Base-by-base conservation (phyloP, 257 asterid species). In the Forsythia suspensa region DNA sequence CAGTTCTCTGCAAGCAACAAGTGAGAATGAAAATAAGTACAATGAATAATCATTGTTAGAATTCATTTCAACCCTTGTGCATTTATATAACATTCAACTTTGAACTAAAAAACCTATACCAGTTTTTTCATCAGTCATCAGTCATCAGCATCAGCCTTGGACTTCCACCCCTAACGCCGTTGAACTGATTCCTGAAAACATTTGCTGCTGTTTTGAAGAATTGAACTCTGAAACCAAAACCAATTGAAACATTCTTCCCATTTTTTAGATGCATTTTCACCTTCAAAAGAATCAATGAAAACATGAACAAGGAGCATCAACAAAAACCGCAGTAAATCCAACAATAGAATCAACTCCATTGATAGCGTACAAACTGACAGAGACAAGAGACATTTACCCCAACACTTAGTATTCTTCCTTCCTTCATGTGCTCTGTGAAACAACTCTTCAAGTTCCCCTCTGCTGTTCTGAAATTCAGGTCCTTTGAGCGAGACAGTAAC, bases 221-320 rank as follows among this genome's bases (percentile, higher is more conserved):
- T 95, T 94, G 41, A 93, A 93, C 85, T 94, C 98, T 59, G 75
- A 93, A 95, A 74, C 99, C 97, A 80, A 92, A 95, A 72, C 98
- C 99, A 96, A 87, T 89, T 0, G 96, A 93, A 57, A 95, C 90
- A 81, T 76, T 87, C 93, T 93, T 82, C 97, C 97, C 97, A 70
- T 90, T 92, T 88, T 92, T 92, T 71, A 88, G 55, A 84, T 93
- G 97, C 82, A 90, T 93, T 86, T 92, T 92, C 86, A 93, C 97
- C 98, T 91, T 79, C 8, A 37, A 75, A 29, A 75, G 75, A 29
- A 55, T 15, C 65, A 41, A 65, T 5, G 8, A 24, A 43, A 55
- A 24, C 43, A 37, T 13, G 8, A 65, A 46, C 67, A 65, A 11
- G 68, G 42, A 71, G 63, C 38, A 41, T 57, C 12, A 11, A 70